phyloP scores from a whole-genome alignment of 495 filamentous ascomycete species.

The Ascodesmis nigricans region DNA sequence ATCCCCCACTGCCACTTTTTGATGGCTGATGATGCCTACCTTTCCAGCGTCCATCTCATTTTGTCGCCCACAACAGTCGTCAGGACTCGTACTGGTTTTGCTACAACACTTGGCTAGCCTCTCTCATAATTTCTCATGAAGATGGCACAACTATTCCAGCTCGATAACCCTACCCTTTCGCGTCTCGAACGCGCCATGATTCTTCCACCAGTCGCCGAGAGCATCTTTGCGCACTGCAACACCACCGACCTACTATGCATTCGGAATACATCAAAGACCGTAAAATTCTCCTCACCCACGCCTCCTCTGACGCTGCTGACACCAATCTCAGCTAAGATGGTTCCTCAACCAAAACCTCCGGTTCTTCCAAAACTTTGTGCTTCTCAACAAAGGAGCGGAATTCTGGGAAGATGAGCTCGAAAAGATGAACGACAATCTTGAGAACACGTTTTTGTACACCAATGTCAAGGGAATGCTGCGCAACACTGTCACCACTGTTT shows the following conservation, averaged over 20 bases:
- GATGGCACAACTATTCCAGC: too few species aligned
- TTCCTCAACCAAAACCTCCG: constrained; percentile 7
- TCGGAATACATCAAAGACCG: constrained; percentile 6
- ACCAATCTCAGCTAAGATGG: too few species aligned
- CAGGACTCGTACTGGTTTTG: too few species aligned
- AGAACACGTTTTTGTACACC: neutral
- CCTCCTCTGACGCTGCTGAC: too few species aligned
- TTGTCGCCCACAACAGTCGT: too few species aligned
- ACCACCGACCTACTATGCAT: constrained; percentile 11
- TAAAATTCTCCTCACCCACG: too few species aligned
- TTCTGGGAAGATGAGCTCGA: constrained; percentile 4
- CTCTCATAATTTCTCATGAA: too few species aligned
- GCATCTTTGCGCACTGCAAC: constrained; percentile 2
- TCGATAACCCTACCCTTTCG: too few species aligned
- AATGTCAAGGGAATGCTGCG: constrained; percentile 1
- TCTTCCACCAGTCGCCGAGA: neutral
- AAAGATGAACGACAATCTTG: neutral
- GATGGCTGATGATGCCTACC: too few species aligned
- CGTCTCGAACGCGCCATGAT: neutral
- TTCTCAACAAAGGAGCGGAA: constrained; percentile 7
- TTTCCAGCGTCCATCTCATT: too few species aligned
- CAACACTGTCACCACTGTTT: neutral
- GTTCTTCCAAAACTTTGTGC: constrained; percentile 11
- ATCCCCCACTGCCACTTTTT: too few species aligned
- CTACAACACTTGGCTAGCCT: too few species aligned